These are phyloP conservation scores for Immersiporthe knoxdaviesiana DNA, from an alignment of 2,329 filamentous ascomycete genomes.

Conservation along the genomic window DNA sequence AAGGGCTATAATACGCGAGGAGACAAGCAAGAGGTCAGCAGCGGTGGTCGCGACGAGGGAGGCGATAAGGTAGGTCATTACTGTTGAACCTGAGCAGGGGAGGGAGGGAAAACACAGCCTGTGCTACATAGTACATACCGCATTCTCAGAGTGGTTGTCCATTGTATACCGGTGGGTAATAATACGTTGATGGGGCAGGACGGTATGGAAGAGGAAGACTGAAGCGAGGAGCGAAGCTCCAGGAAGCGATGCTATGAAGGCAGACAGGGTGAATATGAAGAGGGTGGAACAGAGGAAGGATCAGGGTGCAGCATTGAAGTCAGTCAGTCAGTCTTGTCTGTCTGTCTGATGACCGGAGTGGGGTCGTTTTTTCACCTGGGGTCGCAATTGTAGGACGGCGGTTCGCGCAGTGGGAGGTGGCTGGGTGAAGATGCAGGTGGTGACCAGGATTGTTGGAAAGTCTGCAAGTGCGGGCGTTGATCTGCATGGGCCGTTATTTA, in stretches of 20 bases:
- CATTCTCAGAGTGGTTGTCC: conserved; percentile 41
- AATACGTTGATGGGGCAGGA: conserved; percentile 31
- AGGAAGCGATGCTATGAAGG: conserved; percentile 27
- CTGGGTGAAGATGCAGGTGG: conserved; percentile 15
- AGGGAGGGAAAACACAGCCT: background rate
- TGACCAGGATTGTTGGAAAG: conserved; percentile 1
- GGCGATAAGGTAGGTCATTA: background rate
- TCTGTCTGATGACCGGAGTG: background rate
- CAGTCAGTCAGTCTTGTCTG: background rate
- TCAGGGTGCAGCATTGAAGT: conserved; percentile 3
- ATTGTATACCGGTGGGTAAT: conserved; percentile 36
- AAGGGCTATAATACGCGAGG: conserved; percentile 25
- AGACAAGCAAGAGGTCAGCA: background rate
- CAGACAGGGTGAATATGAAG: conserved; percentile 20
- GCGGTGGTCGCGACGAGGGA: background rate
- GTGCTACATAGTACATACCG: conserved; percentile 39
- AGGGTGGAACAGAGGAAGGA: background rate
- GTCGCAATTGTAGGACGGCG: conserved; percentile 12
- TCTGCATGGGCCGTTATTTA: conserved; percentile 9
- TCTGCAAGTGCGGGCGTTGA: background rate
- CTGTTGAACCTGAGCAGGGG: background rate
- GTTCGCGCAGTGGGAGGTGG: conserved; percentile 12
- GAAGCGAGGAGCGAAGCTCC: conserved; percentile 31
- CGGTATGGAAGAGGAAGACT: conserved; percentile 28
- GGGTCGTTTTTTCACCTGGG: background rate